These are phyloP conservation scores for Tylopilus orsonianus DNA, from an alignment of 1,284 basidiomycete species.

Conservation along the genomic window DNA sequence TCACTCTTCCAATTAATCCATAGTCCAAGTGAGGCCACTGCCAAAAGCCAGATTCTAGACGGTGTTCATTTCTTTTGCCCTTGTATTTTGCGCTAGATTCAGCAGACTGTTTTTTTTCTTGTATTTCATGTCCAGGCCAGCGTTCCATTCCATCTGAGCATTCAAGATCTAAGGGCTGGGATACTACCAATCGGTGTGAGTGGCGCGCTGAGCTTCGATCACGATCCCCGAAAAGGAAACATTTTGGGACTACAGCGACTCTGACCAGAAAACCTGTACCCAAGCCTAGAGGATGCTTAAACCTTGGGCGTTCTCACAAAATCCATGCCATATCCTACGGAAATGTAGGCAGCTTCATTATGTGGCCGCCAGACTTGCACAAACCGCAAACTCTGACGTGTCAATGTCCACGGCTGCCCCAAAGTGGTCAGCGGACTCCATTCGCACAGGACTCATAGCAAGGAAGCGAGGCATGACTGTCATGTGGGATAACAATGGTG, in stretches of 20 bases:
- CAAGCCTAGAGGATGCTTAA: constrained; percentile 46
- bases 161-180: background rate
- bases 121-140: constrained; percentile 56
- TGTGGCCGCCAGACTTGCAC: constrained; percentile 37
- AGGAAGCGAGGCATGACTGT: constrained; percentile 96
- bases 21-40: constrained; percentile 54
- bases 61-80: constrained; percentile 22
- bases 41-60: constrained; percentile 21
- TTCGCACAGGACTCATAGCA: constrained; percentile 93
- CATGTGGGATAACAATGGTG: constrained; percentile 90
- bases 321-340: constrained; percentile 35
- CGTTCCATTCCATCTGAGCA: constrained; percentile 65
- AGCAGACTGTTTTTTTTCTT: constrained; percentile 6
- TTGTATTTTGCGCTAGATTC: constrained; percentile 17
- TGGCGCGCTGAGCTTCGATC: too few relatives aligned
- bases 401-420: constrained; percentile 27
- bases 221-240: constrained; percentile 23
- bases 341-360: constrained; percentile 41
- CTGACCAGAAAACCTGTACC: background rate
- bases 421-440: constrained; percentile 86
- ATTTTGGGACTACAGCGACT: background rate
- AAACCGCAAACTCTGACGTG: constrained; percentile 31
- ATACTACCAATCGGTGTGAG: too few relatives aligned
- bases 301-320: constrained; percentile 44
- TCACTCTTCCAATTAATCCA: constrained; percentile 55